Percentiles rank a stretch among this genome's conserved stretches.
These are phyloP conservation scores for Rhododendron molle DNA, from an alignment of 148 eudicot species.

Conservation along the genomic window DNA sequence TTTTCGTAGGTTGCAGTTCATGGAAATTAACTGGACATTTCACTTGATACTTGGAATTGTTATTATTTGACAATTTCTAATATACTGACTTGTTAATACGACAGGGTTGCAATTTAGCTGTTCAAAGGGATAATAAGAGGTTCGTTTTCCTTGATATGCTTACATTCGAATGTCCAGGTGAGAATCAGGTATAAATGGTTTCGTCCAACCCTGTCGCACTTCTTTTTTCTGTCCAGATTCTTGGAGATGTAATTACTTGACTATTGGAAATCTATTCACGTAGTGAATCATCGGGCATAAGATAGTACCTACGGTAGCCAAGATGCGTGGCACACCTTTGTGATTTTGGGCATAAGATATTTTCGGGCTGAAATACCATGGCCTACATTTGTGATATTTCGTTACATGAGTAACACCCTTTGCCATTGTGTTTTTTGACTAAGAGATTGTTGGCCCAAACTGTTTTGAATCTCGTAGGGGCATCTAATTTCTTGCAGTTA, in stretches of 20 bases:
- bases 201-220: neutral
- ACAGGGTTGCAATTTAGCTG: constrained; percentile 90
- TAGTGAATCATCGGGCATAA: neutral
- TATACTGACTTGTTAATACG: constrained; percentile 5
- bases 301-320: neutral
- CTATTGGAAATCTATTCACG: neutral
- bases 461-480: neutral
- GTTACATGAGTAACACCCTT: neutral
- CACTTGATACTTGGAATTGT: neutral
- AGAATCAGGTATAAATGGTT: constrained; percentile 26
- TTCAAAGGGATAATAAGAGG: constrained; percentile 65
- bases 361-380: neutral
- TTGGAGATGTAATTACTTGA: neutral
- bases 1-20: neutral
- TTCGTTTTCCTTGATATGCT: constrained; percentile 84
- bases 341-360: neutral
- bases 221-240: neutral
- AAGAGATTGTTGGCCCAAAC: neutral
- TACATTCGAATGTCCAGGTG: constrained; percentile 59
- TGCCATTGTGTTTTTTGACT: neutral
- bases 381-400: neutral
- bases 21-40: neutral
- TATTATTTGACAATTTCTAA: constrained; percentile 9
- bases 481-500: neutral
- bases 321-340: neutral